Base-by-base conservation (phyloP, 257 asterid genomes). In the Forsythia suspensa region DNA sequence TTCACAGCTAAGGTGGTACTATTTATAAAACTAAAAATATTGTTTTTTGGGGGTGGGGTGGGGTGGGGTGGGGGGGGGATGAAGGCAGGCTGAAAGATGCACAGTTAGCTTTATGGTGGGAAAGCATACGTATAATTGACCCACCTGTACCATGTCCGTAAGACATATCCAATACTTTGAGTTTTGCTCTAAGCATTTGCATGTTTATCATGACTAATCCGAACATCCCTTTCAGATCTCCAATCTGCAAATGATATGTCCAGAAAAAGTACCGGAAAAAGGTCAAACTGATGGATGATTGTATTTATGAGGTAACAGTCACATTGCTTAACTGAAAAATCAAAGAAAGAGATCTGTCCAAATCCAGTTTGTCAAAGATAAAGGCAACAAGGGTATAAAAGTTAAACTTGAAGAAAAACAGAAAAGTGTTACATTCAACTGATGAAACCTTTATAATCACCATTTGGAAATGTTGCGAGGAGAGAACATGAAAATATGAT, bases 61-160 rank as follows among this genome's bases (percentile, higher is more conserved):
- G 18, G 68, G 59, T 20, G 57, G 13, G 55, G 16, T 4, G 52
- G 18, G 57, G 13, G 55, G 16, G 4, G 52, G 18, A 7, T 10
- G 4, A 43, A 43, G 51, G 12, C 15, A 48, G 57, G 59, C 15
- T 13, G 20, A 15, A 15, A 48, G 59, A 48, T 48, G 59, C 59
- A 48, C 20, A 43, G 51, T 43, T 43, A 43, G 51, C 13, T 43
- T 43, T 43, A 80, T 40, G 44, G 80, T 36, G 67, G 71, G 79
- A 68, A 42, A 75, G 68, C 70, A 76, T 43, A 51, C 29, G 36
- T 74, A 24, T 24, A 51, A 73, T 67, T 38, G 68, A 83, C 83
- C 48, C 84, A 95, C 99, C 99, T 81, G 98, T 92, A 82, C 97
- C 91, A 37, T 12, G 2, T 74, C 99, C 99, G 80, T 88, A 92